A percentile compares a stretch with the other conserved stretches of the same genome.
These are phyloP conservation scores for Podosphaera aphanis DNA, from an alignment of 2,329 filamentous ascomycete species.

Conservation along the genomic window DNA sequence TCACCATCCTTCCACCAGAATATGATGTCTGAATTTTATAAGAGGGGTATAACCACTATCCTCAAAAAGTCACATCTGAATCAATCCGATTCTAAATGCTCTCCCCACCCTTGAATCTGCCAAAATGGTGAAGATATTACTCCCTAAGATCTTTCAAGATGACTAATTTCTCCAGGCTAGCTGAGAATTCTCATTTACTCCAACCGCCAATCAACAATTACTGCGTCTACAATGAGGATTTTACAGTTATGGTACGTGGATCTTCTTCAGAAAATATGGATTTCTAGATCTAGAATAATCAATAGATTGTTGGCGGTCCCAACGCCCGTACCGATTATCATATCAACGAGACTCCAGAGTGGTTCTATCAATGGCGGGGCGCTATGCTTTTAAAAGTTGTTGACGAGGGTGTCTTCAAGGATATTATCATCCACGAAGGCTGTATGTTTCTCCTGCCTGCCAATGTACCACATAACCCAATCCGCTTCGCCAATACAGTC, in stretches of 20 bases:
- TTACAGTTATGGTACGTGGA: constrained; percentile 50
- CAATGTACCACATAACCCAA: constrained; percentile 93
- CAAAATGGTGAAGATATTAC: constrained; percentile 1
- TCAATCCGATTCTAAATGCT: neutral
- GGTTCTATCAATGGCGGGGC: constrained; percentile 93
- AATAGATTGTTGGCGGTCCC: constrained; percentile 76
- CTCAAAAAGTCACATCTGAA: no score
- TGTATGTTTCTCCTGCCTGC: constrained; percentile 80
- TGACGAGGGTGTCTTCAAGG: constrained; percentile 47
- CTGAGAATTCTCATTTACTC: constrained; percentile 64
- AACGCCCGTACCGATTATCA: constrained; percentile 96
- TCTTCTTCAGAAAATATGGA: neutral
- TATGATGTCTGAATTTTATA: no score
- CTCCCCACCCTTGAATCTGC: constrained; percentile 1
- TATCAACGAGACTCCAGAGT: constrained; percentile 88
- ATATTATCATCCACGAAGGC: constrained; percentile 76
- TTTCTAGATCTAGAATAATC: neutral
- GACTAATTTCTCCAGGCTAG: constrained; percentile 37
- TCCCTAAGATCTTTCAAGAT: neutral
- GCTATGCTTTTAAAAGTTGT: constrained; percentile 87
- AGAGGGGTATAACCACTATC: no score
- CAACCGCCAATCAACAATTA: constrained; percentile 91
- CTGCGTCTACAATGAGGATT: constrained; percentile 71
- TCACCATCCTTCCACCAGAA: no score
- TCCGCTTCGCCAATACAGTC: constrained; percentile 83